Evolutionary conservation across 179 eudicot genomes (phyloP).

Genomic region (Silene noctiflora): DNA sequence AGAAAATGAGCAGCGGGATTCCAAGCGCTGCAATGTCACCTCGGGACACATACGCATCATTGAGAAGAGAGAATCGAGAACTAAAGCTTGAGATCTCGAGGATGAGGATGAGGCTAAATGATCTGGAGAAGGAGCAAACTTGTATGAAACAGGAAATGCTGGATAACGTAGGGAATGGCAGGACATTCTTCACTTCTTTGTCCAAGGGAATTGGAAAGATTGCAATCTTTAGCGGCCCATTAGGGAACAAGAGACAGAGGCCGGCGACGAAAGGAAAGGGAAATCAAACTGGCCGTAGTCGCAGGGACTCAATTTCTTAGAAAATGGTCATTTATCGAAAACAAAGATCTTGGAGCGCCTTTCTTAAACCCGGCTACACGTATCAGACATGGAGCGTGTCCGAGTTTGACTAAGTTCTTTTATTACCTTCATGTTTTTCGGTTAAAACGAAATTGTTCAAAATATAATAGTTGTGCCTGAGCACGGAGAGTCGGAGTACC

Average conservation of each 20-base stretch:
- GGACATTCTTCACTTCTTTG: slow-evolving; percentile 47
- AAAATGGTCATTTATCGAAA: not conserved
- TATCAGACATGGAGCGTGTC: too few relatives aligned
- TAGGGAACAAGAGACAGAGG: slow-evolving; percentile 41
- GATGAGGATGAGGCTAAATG: slow-evolving; percentile 69
- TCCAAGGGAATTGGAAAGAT: slow-evolving; percentile 57
- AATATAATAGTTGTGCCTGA: not conserved
- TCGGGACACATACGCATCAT: slow-evolving; percentile 64
- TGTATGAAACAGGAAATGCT: slow-evolving; percentile 61
- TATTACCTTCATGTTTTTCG: too few relatives aligned
- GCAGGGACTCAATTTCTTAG: slow-evolving; percentile 50
- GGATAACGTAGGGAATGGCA: slow-evolving; percentile 49
- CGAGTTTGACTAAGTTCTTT: too few relatives aligned
- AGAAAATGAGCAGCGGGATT: slow-evolving; percentile 55
- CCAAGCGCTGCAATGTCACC: slow-evolving; percentile 75
- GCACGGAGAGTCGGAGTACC: not conserved
- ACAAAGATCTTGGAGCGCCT: not conserved
- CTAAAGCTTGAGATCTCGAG: slow-evolving; percentile 72
- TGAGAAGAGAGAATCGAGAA: slow-evolving; percentile 72
- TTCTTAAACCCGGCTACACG: too few relatives aligned
- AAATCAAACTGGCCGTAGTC: slow-evolving; percentile 37
- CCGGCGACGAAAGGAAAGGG: slow-evolving; percentile 33
- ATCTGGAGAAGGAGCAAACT: slow-evolving; percentile 66
- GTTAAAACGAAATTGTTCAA: too few relatives aligned
- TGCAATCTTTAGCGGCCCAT: slow-evolving; percentile 42